These are phyloP conservation scores for Yamadazyma laniorum DNA, from an alignment of 805 yeast species.

Conservation along the genomic window DNA sequence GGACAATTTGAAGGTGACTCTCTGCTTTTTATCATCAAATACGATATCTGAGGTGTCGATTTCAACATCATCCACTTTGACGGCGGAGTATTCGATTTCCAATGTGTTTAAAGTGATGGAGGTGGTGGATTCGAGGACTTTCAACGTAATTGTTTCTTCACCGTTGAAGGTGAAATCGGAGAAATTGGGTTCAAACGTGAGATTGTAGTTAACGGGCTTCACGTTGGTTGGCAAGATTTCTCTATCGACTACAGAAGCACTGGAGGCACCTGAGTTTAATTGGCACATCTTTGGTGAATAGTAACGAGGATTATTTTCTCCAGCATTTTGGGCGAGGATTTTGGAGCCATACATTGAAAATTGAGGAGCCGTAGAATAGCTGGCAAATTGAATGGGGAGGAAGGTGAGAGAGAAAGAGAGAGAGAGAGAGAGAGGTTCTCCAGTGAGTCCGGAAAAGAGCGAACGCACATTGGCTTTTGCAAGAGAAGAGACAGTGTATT, in stretches of 20 bases:
- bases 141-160: conserved; percentile 50
- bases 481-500: too few relatives aligned
- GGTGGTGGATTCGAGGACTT: conserved; percentile 47
- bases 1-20: conserved; percentile 40
- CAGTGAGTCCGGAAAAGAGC: too few relatives aligned
- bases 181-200: conserved; percentile 45
- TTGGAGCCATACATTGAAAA: not conserved
- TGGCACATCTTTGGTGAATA: conserved; percentile 7
- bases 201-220: conserved; percentile 40
- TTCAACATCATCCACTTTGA: conserved; percentile 32
- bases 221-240: conserved; percentile 45
- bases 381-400: too few relatives aligned
- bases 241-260: conserved; percentile 20
- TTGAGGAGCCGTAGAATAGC: not conserved
- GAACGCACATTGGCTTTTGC: too few relatives aligned
- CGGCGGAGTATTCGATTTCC: conserved; percentile 62
- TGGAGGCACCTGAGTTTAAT: conserved; percentile 1
- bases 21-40: conserved; percentile 37
- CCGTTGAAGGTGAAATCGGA: conserved; percentile 60
- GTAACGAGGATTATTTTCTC: not conserved
- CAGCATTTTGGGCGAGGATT: conserved; percentile 1
- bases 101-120: conserved; percentile 56
- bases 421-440: too few relatives aligned
- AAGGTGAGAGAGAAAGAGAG: too few relatives aligned
- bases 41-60: conserved; percentile 17